phyloP scores from a whole-genome alignment of 305 asterid species.

The Solanum hybrid region DNA sequence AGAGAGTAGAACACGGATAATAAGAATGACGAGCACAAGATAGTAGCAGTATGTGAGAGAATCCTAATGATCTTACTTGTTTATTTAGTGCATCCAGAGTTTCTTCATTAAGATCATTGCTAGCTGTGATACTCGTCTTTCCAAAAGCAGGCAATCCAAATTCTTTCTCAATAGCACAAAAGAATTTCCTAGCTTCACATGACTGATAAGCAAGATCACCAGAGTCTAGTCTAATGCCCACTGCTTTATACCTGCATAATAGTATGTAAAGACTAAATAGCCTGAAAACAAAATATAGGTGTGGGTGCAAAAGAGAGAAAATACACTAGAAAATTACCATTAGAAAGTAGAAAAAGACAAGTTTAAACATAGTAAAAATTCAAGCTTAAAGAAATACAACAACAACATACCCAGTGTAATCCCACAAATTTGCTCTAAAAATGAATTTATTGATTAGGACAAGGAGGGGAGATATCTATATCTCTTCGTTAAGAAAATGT shows the following conservation, averaged over 20 bases:
- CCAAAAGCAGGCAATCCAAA: constrained; percentile 60
- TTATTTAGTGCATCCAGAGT: constrained; percentile 95
- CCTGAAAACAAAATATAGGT: constrained; percentile 2
- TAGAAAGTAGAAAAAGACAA: neutral
- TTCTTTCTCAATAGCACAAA: constrained; percentile 66
- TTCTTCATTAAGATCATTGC: constrained; percentile 98
- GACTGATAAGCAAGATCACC: constrained; percentile 98
- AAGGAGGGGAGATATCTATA: neutral
- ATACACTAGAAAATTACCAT: neutral
- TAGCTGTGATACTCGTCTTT: constrained; percentile 74
- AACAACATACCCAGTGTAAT: neutral
- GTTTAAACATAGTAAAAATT: neutral
- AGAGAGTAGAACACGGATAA: neutral
- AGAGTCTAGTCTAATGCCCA: constrained; percentile 90
- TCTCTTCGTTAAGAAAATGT: neutral
- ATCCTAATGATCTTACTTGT: constrained; percentile 47
- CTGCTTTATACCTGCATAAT: constrained; percentile 76
- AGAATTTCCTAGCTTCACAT: constrained; percentile 72
- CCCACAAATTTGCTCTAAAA: neutral
- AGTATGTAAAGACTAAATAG: neutral
- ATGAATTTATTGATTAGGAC: neutral
- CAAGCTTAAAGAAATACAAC: neutral
- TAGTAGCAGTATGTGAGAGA: neutral
- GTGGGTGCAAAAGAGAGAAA: neutral
- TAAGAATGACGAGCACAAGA: neutral